These are phyloP conservation scores for Mortierella claussenii DNA, from an alignment of 192 early-diverging fungal genomes.

Conservation along the genomic window DNA sequence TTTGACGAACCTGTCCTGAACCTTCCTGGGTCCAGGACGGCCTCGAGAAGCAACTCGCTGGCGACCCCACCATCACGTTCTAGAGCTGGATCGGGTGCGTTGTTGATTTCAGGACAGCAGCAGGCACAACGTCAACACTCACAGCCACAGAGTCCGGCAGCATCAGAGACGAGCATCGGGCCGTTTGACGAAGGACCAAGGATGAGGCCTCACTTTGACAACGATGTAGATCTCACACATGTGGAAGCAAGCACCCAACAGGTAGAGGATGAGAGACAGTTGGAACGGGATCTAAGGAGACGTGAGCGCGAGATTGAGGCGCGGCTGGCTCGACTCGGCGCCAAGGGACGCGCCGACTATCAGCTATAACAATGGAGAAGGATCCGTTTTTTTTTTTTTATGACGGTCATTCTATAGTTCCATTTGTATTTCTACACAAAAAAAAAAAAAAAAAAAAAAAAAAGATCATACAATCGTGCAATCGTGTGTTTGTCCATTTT, in stretches of 20 bases:
- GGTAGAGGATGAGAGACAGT: constrained; percentile 3
- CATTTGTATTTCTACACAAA: no score
- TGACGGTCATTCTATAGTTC: no score
- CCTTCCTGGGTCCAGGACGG: constrained; percentile 8
- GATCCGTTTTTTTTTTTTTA: no score
- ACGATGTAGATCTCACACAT: constrained; percentile 40
- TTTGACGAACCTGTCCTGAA: constrained; percentile 35
- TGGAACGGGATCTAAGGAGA: constrained; percentile 16
- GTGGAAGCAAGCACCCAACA: constrained; percentile 11
- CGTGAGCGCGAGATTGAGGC: constrained; percentile 37
- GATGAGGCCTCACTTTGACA: constrained; percentile 17
- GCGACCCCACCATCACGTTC: background rate
- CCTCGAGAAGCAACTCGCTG: background rate
- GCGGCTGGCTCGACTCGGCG: constrained; percentile 4
- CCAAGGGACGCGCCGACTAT: constrained; percentile 8
- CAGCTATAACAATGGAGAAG: background rate
- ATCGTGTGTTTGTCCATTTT: background rate
- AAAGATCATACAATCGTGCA: background rate
- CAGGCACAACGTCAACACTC: background rate
- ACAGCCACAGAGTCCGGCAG: background rate
- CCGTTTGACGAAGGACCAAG: constrained; percentile 29
- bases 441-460: no score
- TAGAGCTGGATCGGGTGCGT: background rate
- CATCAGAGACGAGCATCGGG: constrained; percentile 7
- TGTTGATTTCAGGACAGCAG: background rate